A percentile compares a stretch with the other conserved stretches of the same genome.
Conservation (phyloP, 169 alveolate genomes). For the Besnoitia besnoiti region DNA sequence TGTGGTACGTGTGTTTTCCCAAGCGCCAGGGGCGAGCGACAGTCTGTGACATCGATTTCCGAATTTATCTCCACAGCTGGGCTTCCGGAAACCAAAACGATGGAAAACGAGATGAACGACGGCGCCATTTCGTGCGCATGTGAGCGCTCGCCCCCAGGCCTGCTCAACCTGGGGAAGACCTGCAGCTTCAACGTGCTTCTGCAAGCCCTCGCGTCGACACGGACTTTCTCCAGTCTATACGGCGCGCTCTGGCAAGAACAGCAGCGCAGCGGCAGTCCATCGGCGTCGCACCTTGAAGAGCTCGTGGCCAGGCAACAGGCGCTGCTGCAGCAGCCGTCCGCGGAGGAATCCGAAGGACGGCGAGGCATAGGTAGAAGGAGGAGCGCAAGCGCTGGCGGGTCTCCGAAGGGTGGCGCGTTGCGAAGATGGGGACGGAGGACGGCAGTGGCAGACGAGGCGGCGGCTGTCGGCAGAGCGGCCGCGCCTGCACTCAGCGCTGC, state of each 20-base stretch:
- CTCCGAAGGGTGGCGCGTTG: background rate
- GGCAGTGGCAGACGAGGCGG: background rate
- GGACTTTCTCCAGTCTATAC: slow-evolving; percentile 32
- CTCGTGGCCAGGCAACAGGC: background rate
- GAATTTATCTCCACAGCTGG: too few relatives aligned
- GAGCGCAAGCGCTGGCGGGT: too few relatives aligned
- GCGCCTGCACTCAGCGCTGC: background rate
- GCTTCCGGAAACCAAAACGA: too few relatives aligned
- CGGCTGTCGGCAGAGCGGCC: background rate
- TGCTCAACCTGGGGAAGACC: slow-evolving; percentile 47
- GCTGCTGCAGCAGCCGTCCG: background rate
- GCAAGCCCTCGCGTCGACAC: slow-evolving; percentile 56
- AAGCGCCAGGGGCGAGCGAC: too few relatives aligned
- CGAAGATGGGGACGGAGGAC: background rate
- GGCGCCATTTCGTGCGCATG: background rate
- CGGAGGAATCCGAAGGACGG: background rate
- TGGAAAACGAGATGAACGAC: background rate
- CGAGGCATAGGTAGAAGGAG: background rate
- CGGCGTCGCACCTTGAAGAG: background rate
- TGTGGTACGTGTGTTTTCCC: too few relatives aligned
- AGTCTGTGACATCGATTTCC: too few relatives aligned
- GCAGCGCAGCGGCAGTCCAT: background rate
- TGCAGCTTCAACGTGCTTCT: slow-evolving; percentile 60
- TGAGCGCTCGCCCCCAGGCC: slow-evolving; percentile 53
- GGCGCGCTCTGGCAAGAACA: background rate